These are phyloP conservation scores for Coffea canephora DNA, from an alignment of 257 asterid genomes.

Conservation along the genomic window DNA sequence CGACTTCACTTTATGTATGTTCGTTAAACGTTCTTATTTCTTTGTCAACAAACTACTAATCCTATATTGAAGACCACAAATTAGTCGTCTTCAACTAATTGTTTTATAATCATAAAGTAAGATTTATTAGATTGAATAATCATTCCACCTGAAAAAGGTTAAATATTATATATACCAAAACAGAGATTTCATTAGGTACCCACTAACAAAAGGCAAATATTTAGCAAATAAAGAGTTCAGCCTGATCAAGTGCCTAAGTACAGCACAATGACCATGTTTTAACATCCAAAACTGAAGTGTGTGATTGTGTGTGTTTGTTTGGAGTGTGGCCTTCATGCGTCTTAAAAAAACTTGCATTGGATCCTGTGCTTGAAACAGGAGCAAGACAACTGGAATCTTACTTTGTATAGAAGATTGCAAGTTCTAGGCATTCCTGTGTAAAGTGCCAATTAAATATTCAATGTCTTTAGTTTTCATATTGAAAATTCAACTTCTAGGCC, in stretches of 20 bases:
- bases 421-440: conserved; percentile 1
- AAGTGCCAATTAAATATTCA: conserved; percentile 11
- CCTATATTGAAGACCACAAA: neutral
- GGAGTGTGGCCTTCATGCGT: conserved; percentile 32
- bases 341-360: conserved; percentile 34
- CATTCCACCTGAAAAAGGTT: conserved; percentile 31
- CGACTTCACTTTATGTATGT: conserved; percentile 22
- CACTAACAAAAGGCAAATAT: neutral
- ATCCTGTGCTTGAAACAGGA: conserved; percentile 23
- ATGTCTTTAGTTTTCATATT: neutral
- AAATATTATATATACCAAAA: conserved; percentile 19
- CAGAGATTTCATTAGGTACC: conserved; percentile 24
- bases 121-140: conserved; percentile 24
- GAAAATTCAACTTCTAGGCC: neutral
- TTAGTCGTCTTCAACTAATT: conserved; percentile 13
- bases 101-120: conserved; percentile 22
- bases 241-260: no score
- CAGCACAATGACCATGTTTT: neutral
- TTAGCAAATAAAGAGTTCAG: no score
- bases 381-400: conserved; percentile 1
- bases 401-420: conserved; percentile 17
- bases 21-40: neutral
- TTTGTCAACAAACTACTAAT: conserved; percentile 16
- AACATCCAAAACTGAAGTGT: neutral
- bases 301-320: neutral